These are phyloP conservation scores for Aspergillus conjunctus DNA, from an alignment of 495 filamentous ascomycete species.

Conservation along the genomic window DNA sequence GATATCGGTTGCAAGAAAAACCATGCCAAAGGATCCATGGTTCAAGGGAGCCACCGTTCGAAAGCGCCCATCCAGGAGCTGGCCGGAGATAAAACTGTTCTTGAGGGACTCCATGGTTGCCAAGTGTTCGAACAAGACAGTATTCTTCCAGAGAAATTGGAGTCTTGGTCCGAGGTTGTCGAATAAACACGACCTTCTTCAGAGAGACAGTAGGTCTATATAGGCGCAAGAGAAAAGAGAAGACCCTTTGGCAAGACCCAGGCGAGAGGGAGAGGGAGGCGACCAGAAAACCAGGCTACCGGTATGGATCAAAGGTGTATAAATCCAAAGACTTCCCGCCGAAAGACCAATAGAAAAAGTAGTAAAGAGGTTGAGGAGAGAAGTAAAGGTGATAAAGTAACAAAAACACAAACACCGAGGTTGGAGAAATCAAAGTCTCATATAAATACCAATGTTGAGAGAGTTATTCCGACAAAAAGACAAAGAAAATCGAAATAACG, in stretches of 20 bases:
- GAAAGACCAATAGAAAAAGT: conserved; percentile 21
- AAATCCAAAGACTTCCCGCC: conserved; percentile 36
- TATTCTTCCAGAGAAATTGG: conserved; percentile 41
- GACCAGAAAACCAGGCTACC: conserved; percentile 42
- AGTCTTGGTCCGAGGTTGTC: conserved; percentile 10
- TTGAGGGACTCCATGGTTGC: conserved; percentile 76
- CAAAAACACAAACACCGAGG: conserved; percentile 50
- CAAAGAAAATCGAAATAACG: conserved; percentile 35
- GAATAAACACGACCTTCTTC: conserved; percentile 19
- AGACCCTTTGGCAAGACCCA: conserved; percentile 40
- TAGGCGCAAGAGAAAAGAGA: conserved; percentile 28
- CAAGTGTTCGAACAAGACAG: conserved; percentile 17
- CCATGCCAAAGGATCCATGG: conserved; percentile 97
- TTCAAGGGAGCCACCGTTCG: conserved; percentile 91
- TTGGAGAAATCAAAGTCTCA: conserved; percentile 68
- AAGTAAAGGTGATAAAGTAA: conserved; percentile 33
- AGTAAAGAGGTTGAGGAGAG: conserved; percentile 22
- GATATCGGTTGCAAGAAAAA: conserved; percentile 85
- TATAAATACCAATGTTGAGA: conserved; percentile 59
- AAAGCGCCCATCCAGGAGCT: conserved; percentile 82
- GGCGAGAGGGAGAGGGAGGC: conserved; percentile 32
- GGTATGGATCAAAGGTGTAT: conserved; percentile 41
- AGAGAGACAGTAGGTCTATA: conserved; percentile 22
- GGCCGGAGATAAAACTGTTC: conserved; percentile 70
- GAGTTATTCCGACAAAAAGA: conserved; percentile 63